Base-by-base conservation (phyloP, 1,284 basidiomycete species). In the Ustilago sp. region DNA sequence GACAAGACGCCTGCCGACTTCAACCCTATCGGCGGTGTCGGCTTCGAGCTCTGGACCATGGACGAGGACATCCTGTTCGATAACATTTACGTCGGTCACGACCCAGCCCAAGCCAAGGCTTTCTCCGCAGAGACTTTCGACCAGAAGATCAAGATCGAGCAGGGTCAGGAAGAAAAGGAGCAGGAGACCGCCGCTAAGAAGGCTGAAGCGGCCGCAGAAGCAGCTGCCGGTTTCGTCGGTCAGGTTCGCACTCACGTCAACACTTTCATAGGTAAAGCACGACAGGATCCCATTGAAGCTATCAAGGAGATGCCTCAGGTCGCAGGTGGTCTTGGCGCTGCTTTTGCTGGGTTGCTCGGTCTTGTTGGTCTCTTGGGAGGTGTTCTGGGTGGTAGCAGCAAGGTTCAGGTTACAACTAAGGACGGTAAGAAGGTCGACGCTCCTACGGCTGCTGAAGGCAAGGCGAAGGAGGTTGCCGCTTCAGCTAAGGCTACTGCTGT, bases 1-100 rank as follows among this genome's bases (percentile, higher is more conserved):
- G 97, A 99, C 87, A 86, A 89, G 59, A 90, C 89, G 65, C 96
- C 97, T 3, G 90, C 94, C 80, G 92, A 94, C 82, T 92, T 99
- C 70, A 76, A 76, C 57, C 74, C 78, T 36, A 83, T 85, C 59
- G 81, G 68, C 34, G 84, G 83, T 65, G 65, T 84, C 45, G 84
- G 84, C 48, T 85, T 84, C 59, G 84, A 85, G 69, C 68, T 85
- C 32, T 85, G 84, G 84, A 84, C 83, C 23, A 84, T 85, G 83
- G 83, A 84, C 68, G 81, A 81, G 41, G 83, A 83, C 67, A 83
- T 85, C 34, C 79, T 82, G 13, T 85, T 85, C 43, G 83, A 85
- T 77, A 85, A 85, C 78, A 83, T 85, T 61, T 85, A 84, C 74
- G 66, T 85, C 41, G 80, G 84, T 52, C 81, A 84, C 81, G 74